phyloP scores from a whole-genome alignment of 305 asterid species.

The Fraxinus platypoda region DNA sequence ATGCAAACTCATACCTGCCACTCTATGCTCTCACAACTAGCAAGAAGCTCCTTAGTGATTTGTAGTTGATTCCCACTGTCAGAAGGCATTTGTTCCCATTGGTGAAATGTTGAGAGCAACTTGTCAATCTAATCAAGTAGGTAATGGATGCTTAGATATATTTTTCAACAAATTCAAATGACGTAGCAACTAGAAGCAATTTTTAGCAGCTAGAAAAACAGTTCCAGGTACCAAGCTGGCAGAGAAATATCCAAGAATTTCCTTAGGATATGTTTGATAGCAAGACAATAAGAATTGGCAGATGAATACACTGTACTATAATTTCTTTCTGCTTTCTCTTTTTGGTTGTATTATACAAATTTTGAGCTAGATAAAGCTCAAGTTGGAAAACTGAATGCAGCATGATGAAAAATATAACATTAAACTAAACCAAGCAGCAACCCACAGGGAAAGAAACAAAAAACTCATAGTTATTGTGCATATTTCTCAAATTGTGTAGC shows the following conservation, averaged over 20 bases:
- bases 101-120: constrained; percentile 65
- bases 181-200: constrained; percentile 9
- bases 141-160: constrained; percentile 17
- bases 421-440: constrained; percentile 1
- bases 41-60: constrained; percentile 69
- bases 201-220: background rate
- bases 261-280: background rate
- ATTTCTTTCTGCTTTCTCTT: background rate
- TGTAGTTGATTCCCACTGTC: constrained; percentile 59
- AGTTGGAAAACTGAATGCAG: constrained; percentile 10
- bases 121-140: constrained; percentile 70
- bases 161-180: constrained; percentile 10
- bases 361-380: constrained; percentile 15
- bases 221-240: background rate
- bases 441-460: background rate
- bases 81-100: constrained; percentile 73
- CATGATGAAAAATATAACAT: background rate
- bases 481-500: background rate
- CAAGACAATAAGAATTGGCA: constrained; percentile 14
- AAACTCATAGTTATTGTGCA: constrained; percentile 2
- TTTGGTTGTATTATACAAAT: background rate
- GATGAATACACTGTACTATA: background rate
- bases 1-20: constrained; percentile 76
- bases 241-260: constrained; percentile 3
- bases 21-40: constrained; percentile 84